Evolutionary conservation across 2,329 filamentous ascomycete species (phyloP).

Genomic region (Trichoderma hamatum): DNA sequence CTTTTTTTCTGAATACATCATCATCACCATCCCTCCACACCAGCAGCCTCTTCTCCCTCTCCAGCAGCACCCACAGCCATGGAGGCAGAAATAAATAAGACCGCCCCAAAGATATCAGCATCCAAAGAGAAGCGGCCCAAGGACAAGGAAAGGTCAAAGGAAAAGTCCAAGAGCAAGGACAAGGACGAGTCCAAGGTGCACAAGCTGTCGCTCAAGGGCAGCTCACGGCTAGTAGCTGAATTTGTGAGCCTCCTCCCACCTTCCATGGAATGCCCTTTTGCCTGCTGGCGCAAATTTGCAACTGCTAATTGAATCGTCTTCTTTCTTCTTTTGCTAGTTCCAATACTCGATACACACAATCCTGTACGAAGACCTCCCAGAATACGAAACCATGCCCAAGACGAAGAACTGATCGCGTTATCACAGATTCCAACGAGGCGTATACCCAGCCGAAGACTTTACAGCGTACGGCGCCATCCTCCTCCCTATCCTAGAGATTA

Average conservation of each 20-base stretch:
- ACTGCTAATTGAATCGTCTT: slow-evolving; percentile 28
- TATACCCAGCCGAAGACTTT: slow-evolving; percentile 95
- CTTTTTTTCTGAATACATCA: neutral
- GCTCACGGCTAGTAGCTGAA: slow-evolving; percentile 86
- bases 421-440: slow-evolving; percentile 77
- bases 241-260: slow-evolving; percentile 67
- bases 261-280: neutral
- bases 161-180: slow-evolving; percentile 40
- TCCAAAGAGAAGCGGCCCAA: slow-evolving; percentile 33
- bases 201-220: slow-evolving; percentile 87
- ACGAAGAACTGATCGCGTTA: slow-evolving; percentile 6
- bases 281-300: neutral
- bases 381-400: no score
- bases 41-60: neutral
- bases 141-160: slow-evolving; percentile 36
- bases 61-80: neutral
- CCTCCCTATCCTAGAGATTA: neutral
- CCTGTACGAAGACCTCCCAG: slow-evolving; percentile 58
- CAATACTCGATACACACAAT: slow-evolving; percentile 99
- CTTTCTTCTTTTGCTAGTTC: slow-evolving; percentile 57
- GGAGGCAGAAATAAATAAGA: slow-evolving; percentile 10
- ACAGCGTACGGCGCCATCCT: slow-evolving; percentile 71
- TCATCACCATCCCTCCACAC: neutral
- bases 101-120: neutral
- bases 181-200: slow-evolving; percentile 86